Conservation (phyloP, 2,329 filamentous ascomycete genomes). For the Pyrenophora teres region DNA sequence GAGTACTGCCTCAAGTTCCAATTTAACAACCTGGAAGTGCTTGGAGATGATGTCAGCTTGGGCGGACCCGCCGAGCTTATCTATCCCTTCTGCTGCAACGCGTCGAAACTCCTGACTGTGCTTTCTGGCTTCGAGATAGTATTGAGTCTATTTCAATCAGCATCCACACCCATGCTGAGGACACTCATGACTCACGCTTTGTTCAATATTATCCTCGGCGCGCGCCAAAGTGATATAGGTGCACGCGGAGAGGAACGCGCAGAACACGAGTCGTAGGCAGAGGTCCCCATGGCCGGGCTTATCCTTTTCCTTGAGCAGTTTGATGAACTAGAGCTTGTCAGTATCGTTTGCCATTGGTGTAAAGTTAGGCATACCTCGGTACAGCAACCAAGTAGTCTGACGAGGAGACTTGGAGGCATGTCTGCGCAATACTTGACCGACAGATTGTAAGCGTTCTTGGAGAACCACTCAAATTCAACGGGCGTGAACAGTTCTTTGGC, state of each 20-base stretch:
- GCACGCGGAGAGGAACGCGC: conserved; percentile 67
- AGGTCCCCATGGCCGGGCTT: conserved; percentile 53
- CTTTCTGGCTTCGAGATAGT: conserved; percentile 65
- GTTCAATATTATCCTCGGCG: conserved; percentile 47
- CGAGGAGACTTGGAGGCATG: conserved; percentile 60
- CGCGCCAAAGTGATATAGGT: conserved; percentile 56
- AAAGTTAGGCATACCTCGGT: conserved; percentile 40
- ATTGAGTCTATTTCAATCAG: conserved; percentile 58
- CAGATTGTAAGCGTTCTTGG: conserved; percentile 79
- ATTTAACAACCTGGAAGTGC: conserved; percentile 69
- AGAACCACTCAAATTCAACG: conserved; percentile 81
- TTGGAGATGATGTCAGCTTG: conserved; percentile 64
- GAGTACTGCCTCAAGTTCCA: conserved; percentile 78
- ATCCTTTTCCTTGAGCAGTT: conserved; percentile 38
- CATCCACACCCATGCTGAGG: conserved; percentile 12
- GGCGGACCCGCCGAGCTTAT: conserved; percentile 51
- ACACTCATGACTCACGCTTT: conserved; percentile 42
- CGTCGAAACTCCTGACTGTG: conserved; percentile 65
- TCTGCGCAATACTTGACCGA: conserved; percentile 66
- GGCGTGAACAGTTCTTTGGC: conserved; percentile 58
- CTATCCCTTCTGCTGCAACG: conserved; percentile 46
- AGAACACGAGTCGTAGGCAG: conserved; percentile 66
- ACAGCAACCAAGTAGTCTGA: conserved; percentile 59
- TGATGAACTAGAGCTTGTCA: conserved; percentile 46
- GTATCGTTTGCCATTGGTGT: background rate